These are phyloP conservation scores for Verticillium alfalfae DNA, from an alignment of 2,329 filamentous ascomycete genomes.

Conservation along the genomic window DNA sequence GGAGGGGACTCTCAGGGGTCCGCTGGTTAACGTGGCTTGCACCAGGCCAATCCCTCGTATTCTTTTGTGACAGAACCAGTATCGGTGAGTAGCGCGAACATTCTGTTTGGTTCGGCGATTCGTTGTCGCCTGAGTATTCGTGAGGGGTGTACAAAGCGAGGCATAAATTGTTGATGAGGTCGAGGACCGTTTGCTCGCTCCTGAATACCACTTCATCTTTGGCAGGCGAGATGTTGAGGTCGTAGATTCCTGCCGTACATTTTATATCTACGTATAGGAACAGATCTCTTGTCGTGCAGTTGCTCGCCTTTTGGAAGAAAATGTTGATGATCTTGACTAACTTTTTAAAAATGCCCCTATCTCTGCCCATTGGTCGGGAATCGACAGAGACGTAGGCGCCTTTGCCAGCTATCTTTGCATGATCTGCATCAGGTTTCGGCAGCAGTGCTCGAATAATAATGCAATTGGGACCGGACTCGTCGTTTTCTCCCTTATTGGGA, in stretches of 20 bases:
- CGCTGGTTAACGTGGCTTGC: background rate
- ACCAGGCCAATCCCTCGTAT: background rate
- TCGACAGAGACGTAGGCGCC: slow-evolving; percentile 64
- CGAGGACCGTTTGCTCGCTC: slow-evolving; percentile 40
- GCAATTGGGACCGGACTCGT: background rate
- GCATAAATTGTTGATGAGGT: slow-evolving; percentile 29
- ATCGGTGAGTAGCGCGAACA: background rate
- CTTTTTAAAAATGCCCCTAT: slow-evolving; percentile 53
- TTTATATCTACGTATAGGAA: slow-evolving; percentile 61
- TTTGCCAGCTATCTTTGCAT: slow-evolving; percentile 33
- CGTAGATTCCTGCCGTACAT: slow-evolving; percentile 60
- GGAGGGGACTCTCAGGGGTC: background rate
- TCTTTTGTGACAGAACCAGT: background rate
- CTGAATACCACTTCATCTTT: slow-evolving; percentile 69
- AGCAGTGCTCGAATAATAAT: slow-evolving; percentile 50
- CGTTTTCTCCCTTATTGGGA: background rate
- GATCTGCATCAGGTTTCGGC: slow-evolving; percentile 42
- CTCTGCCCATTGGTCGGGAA: slow-evolving; percentile 54
- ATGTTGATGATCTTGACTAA: slow-evolving; percentile 48
- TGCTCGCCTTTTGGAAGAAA: slow-evolving; percentile 29
- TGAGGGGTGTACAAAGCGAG: background rate
- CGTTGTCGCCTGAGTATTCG: background rate
- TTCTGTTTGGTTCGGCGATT: background rate
- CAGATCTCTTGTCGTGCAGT: slow-evolving; percentile 33
- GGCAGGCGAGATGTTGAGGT: slow-evolving; percentile 64